Evolutionary conservation across 129 eudicot species (phyloP), one percentile per base, ranked within the genome.

Genomic region (Daucus carota): DNA sequence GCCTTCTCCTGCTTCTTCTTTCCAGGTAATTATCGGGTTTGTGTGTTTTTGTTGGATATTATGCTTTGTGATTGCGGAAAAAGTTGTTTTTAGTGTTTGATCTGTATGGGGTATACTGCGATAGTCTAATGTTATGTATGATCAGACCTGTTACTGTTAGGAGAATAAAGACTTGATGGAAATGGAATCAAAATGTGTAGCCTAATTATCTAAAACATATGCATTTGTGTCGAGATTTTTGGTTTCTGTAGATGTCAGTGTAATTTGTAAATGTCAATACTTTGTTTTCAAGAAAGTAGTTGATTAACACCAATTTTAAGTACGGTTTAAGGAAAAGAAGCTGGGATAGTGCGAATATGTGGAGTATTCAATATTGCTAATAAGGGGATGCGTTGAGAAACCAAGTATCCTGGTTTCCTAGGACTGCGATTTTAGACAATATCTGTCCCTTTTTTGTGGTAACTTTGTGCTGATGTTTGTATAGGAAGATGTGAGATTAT

Each of bases 1-100:
- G 75, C 98, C 97, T 38, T 89, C 99, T 0, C 97, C 97, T 17
- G 97, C 99, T n/a, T 82, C 97, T 33, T 91, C 99, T 15, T 76
- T 88, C 41, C 99, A 91, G 87, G 96, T 84, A 17, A 5, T 8
- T 9, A 17, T 12, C 7, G 2, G 5, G 13, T 54, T 0, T 22
- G 2, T 18, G 22, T 6, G 29, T 54, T 9, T 8, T 52, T 54
- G 62, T 29, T 54, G 5, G n/a, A 18, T 54, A 54, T 22, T 54
- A 7, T 5, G 62, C 13, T n/a, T 52, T 22, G 28, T 22, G 29
- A 22, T 54, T 54, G 62, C n/a, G 11, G 28, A 14, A 54, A 54
- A 0, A 22, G n/a, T n/a, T 22, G 29, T 54, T 22, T n/a, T 54
- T 54, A 13, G 29, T 54, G 62, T 22, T n/a, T 54, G 62, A 54